phyloP scores from a whole-genome alignment of 164 flowering plant genomes.

The Dillenia suffruticosa region DNA sequence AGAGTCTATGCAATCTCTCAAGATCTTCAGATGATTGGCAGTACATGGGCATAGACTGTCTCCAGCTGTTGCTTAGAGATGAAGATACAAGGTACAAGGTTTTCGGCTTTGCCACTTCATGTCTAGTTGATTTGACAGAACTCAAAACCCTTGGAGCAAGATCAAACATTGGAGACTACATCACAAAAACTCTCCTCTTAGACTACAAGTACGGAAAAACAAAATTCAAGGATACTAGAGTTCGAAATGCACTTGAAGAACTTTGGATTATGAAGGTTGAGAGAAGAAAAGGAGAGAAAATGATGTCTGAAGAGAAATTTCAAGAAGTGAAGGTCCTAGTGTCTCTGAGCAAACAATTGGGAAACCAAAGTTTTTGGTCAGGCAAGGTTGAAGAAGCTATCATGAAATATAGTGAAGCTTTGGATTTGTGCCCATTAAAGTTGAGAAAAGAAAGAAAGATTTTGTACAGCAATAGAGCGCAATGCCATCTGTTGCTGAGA shows the following conservation, averaged over 20 bases:
- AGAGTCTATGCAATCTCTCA: constrained; percentile 53
- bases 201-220: constrained; percentile 21
- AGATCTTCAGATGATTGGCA: constrained; percentile 94
- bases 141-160: constrained; percentile 38
- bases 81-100: constrained; percentile 50
- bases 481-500: constrained; percentile 51
- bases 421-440: constrained; percentile 53
- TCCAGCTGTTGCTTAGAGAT: constrained; percentile 60
- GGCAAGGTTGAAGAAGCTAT: constrained; percentile 54
- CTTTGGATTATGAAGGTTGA: constrained; percentile 44
- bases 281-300: constrained; percentile 41
- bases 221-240: constrained; percentile 14
- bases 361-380: constrained; percentile 36
- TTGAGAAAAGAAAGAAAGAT: constrained; percentile 60
- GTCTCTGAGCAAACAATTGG: constrained; percentile 44
- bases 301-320: constrained; percentile 29
- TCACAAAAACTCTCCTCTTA: constrained; percentile 32
- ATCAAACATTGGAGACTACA: constrained; percentile 47
- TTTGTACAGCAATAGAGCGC: constrained; percentile 74
- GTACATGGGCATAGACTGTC: constrained; percentile 79
- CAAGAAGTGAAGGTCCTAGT: constrained; percentile 31
- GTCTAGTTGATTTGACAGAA: constrained; percentile 57
- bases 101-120: constrained; percentile 30
- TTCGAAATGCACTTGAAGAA: constrained; percentile 23
- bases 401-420: constrained; percentile 45